Percentiles rank a stretch among this genome's conserved stretches.
These are phyloP conservation scores for Rhodotorula graminis DNA, from an alignment of 768 basidiomycete species.

Conservation along the genomic window DNA sequence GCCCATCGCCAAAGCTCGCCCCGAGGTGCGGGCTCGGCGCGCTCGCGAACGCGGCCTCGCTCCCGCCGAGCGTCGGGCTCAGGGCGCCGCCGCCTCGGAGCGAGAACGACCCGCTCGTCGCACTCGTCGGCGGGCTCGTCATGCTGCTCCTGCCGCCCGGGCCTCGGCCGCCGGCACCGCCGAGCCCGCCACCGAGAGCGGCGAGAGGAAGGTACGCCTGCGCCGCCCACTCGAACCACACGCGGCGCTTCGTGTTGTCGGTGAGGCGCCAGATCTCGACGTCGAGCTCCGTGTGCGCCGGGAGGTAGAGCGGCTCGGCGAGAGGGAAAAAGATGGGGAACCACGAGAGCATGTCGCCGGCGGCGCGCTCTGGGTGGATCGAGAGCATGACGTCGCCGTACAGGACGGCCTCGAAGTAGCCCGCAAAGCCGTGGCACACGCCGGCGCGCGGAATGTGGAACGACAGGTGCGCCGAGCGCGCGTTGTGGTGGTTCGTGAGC, in stretches of 20 bases:
- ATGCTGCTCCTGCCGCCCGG: neutral
- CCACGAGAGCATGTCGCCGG: constrained; percentile 96
- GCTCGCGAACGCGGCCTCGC: constrained; percentile 30
- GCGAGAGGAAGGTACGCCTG: constrained; percentile 67
- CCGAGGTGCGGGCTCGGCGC: constrained; percentile 33
- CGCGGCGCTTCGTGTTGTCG: constrained; percentile 63
- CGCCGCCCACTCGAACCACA: constrained; percentile 99
- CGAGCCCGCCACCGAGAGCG: constrained; percentile 33
- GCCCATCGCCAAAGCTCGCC: constrained; percentile 1
- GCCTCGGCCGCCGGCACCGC: constrained; percentile 18
- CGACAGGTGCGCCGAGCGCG: constrained; percentile 72
- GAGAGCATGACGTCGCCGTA: constrained; percentile 82
- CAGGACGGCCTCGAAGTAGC: constrained; percentile 91
- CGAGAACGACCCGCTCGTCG: constrained; percentile 30
- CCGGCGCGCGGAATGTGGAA: constrained; percentile 95
- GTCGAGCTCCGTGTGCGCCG: constrained; percentile 83
- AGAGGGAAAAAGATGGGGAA: constrained; percentile 96
- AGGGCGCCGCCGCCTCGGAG: neutral
- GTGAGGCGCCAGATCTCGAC: constrained; percentile 93
- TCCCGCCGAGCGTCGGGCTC: constrained; percentile 1
- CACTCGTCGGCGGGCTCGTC: constrained; percentile 15
- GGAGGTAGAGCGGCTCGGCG: constrained; percentile 90
- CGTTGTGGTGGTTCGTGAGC: constrained; percentile 92
- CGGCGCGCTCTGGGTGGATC: constrained; percentile 75
- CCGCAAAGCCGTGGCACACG: constrained; percentile 85